Conservation (phyloP, 768 basidiomycete genomes). For the Lactarius deliciosus region DNA sequence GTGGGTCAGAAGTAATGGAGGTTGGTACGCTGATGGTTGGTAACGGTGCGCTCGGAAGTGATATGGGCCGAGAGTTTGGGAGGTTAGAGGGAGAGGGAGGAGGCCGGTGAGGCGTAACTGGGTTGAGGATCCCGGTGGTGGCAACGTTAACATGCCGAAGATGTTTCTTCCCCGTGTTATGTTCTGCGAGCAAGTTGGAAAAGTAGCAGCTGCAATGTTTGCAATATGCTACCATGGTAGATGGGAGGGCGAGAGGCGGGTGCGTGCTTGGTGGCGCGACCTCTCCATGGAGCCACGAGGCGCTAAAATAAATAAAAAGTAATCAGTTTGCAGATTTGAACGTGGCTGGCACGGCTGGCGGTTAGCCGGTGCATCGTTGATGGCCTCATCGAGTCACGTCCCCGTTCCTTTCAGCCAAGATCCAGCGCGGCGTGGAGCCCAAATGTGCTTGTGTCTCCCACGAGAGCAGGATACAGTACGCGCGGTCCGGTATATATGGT, state of each 20-base stretch:
- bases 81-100: background rate
- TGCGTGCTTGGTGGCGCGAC: no score
- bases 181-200: background rate
- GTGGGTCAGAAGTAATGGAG: background rate
- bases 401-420: no score
- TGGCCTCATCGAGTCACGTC: no score
- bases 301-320: no score
- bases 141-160: constrained; percentile 6
- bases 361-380: no score
- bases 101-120: background rate
- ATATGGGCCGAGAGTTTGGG: background rate
- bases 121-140: background rate
- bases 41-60: background rate
- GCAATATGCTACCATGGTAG: constrained; percentile 14
- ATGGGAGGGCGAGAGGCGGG: background rate
- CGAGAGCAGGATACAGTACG: no score
- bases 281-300: no score
- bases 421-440: no score
- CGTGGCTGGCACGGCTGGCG: no score
- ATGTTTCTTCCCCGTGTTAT: constrained; percentile 3
- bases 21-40: no score
- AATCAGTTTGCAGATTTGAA: no score
- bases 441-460: background rate
- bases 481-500: no score
- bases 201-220: constrained; percentile 25